Percentiles rank a stretch among this genome's conserved stretches.
Evolutionary conservation across 495 filamentous ascomycete species (phyloP).

Genomic region (Aspergillus ellipticus): DNA sequence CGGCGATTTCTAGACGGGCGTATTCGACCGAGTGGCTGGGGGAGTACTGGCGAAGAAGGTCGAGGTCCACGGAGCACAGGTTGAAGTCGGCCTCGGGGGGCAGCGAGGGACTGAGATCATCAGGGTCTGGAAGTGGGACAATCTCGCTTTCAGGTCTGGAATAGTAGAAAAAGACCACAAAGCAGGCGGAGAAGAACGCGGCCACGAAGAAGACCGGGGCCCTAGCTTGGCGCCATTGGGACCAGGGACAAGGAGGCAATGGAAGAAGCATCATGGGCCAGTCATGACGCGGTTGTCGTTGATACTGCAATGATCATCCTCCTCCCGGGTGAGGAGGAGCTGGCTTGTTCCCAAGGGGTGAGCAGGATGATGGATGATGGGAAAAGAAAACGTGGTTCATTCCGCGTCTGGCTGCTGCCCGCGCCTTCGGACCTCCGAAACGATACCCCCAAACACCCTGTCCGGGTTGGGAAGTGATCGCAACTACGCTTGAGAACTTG

Average conservation of each 20-base stretch:
- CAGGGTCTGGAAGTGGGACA: neutral
- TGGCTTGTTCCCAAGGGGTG: neutral
- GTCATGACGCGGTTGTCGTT: neutral
- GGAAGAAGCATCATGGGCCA: neutral
- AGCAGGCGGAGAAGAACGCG: neutral
- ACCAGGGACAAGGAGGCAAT: neutral
- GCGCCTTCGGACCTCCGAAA: neutral
- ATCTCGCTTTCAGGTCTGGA: neutral
- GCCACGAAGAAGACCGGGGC: neutral
- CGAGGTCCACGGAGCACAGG: conserved; percentile 17
- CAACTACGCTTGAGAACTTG: too few relatives aligned
- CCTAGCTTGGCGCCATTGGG: neutral
- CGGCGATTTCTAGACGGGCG: conserved; percentile 18
- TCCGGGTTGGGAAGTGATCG: neutral
- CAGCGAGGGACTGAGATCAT: neutral
- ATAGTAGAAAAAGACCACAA: neutral
- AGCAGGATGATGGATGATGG: neutral
- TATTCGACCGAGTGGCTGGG: conserved; percentile 13
- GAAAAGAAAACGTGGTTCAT: neutral
- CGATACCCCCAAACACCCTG: neutral
- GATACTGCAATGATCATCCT: neutral
- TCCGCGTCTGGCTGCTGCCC: too few relatives aligned
- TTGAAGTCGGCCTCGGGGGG: neutral
- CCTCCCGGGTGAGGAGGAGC: neutral
- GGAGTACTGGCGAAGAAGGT: conserved; percentile 15